phyloP scores from a whole-genome alignment of 179 eudicot species.

The Heliamphora pulchella region DNA sequence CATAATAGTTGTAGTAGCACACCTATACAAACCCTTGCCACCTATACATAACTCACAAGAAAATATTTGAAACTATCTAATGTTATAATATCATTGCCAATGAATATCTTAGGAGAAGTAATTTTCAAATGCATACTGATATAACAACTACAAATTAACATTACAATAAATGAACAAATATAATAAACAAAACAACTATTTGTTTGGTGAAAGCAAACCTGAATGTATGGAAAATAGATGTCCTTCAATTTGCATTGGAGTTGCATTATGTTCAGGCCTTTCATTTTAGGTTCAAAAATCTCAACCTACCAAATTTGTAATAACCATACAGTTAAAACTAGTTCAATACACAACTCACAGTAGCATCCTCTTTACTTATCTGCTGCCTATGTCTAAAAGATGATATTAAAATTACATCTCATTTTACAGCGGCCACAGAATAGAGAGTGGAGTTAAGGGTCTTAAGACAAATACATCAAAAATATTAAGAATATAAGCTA shows the following conservation, averaged over 20 bases:
- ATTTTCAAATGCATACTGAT: too few species aligned
- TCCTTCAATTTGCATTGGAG: conserved; percentile 64
- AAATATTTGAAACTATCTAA: neutral
- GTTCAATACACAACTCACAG: neutral
- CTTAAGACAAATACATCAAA: too few species aligned
- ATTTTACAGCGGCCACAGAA: neutral
- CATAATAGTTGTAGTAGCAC: too few species aligned
- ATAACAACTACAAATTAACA: neutral
- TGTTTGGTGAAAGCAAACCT: conserved; percentile 33
- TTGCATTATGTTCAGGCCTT: conserved; percentile 28
- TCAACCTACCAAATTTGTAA: conserved; percentile 40
- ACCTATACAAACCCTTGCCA: too few species aligned
- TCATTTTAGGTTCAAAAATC: conserved; percentile 44
- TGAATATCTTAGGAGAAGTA: neutral
- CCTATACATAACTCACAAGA: too few species aligned
- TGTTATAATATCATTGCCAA: neutral
- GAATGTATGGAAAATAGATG: conserved; percentile 77
- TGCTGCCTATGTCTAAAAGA: conserved; percentile 3
- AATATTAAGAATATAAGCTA: too few species aligned
- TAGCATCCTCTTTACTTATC: neutral
- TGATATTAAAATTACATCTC: neutral
- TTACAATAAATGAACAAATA: neutral
- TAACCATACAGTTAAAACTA: neutral
- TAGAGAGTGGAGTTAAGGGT: neutral
- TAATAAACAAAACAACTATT: neutral